Base-by-base conservation (phyloP, 352 stramenopile species). In the Phytopythium cucurbitacearum region DNA sequence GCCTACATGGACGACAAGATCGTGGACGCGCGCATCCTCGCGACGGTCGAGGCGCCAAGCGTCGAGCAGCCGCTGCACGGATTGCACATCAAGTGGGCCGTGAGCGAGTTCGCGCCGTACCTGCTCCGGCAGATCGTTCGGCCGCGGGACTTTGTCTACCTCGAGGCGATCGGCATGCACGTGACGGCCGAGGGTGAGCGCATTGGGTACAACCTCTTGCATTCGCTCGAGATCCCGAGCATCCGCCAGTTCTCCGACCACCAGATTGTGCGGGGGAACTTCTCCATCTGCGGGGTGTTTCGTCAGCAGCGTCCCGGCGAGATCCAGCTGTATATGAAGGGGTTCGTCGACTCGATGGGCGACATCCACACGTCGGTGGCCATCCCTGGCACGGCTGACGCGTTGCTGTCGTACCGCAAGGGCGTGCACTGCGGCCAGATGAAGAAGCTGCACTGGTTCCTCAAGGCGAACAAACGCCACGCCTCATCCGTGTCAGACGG, bases 181-280 rank as follows among this genome's bases (percentile, higher is more conserved):
- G 28, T 61, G 1, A 63, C 67, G 1, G 50, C 53, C 9, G 41
- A 53, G 1, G 67, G 59, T 4, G 68, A 81, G 10, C 52, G 57
- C 21, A 64, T 81, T 40, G 70, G 71, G 46, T 85, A 64, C 59
- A 66, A 76, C 40, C 57, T 85, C 15, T 52, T 81, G 15, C 68
- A 85, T 53, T 80, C 65, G 45, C 60, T 84, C 10, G 60, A 71
- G n/a, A 80, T 80, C 36, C 62, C 64, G 7, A 55, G 56, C 16
- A 75, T 73, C 28, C 48, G 50, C 4, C 32, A 64, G 40, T 64
- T 79, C 0, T 36, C 52, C 3, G 52, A 70, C 41, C 51, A 62
- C 28, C 43, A 61, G 16, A 72, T 72, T 38, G 66, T 71, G 7
- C 66, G 72, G 3, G 72, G 52, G 13, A 77, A 78, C 47, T 59